A percentile compares a stretch with the other conserved stretches of the same genome.
Conservation (phyloP, 352 stramenopile species). For the Pythium rhizo-oryzae region DNA sequence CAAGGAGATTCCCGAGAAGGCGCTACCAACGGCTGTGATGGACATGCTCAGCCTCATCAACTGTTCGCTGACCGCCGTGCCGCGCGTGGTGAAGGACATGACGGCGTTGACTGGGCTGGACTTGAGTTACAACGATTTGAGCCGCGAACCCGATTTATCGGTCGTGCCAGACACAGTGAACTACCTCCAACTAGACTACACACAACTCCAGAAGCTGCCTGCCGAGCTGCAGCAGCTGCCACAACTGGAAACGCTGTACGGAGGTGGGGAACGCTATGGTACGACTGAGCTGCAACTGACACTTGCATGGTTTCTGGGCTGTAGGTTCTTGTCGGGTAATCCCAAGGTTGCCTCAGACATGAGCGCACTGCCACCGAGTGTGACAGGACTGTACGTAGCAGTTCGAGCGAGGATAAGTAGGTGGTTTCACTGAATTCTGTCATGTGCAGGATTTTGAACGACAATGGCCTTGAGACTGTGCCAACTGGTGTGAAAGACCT, state of each 20-base stretch:
- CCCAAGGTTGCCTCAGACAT: slow-evolving; percentile 3
- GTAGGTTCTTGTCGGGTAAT: slow-evolving; percentile 1
- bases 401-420: not conserved
- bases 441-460: not conserved
- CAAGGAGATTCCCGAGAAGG: slow-evolving; percentile 1
- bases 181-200: not conserved
- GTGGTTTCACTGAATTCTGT: not conserved
- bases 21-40: slow-evolving; percentile 1
- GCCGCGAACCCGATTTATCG: slow-evolving; percentile 7
- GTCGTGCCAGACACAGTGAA: not conserved
- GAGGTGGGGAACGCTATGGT: not conserved
- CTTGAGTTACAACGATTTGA: slow-evolving; percentile 17
- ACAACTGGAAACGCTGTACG: slow-evolving; percentile 10
- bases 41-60: slow-evolving; percentile 17
- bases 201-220: slow-evolving; percentile 4
- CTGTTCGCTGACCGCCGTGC: slow-evolving; percentile 12
- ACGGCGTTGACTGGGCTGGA: not conserved
- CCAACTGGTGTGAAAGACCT: slow-evolving; percentile 6
- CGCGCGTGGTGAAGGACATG: slow-evolving; percentile 4
- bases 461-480: slow-evolving; percentile 5
- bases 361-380: not conserved
- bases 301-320: not conserved
- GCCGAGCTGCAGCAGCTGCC: not conserved
- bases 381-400: not conserved
- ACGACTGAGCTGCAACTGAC: not conserved